Base-by-base conservation (phyloP, 805 yeast species). In the Wickerhamomyces queroliae region DNA sequence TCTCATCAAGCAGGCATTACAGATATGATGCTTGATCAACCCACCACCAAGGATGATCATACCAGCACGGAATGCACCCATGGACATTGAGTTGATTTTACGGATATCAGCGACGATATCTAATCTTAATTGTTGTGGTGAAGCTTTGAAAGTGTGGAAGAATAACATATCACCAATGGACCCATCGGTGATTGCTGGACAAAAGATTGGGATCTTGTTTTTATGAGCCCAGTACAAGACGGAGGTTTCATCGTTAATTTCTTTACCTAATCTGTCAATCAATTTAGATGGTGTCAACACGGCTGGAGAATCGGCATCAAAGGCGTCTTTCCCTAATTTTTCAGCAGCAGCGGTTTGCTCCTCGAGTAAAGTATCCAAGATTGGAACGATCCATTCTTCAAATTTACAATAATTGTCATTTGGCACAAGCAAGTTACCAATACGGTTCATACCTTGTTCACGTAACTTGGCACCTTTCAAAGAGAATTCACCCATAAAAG, bases 361-460 rank as follows among this genome's bases (percentile, higher is more conserved):
- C 52, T 83, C 84, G 40, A 90, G 71, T 79, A 90, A 79, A 34
- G 69, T 77, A 57, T 89, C 96, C 56, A 93, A 72, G 40, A 93
- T 75, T 26, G 99, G 99, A 25, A 93, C 95, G 50, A 95, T 86
- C 99, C 99, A 93, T 62, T 95, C 99, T 66, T 93, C 99, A 58
- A 93, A 93, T 58, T 79, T 80, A 69, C 98, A 91, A 69, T 93
- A 93, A 68, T 93, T 93, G 62, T 93, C 99, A 61, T 93, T 93
- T 41, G 99, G 99, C 38, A 93, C 98, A 51, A 93, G 72, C 62
- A 93, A 72, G 62, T 93, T 95, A 47, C 99, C 99, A 55, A 95
- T 93, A 66, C 99, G 82, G 70, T 93, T 93, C 83, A 93, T 80
- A 47, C 99, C 99, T 62, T 89, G 82, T 37, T 88, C 96, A 63